Conservation (phyloP, 2,329 filamentous ascomycete genomes). For the Colletotrichum sp. region DNA sequence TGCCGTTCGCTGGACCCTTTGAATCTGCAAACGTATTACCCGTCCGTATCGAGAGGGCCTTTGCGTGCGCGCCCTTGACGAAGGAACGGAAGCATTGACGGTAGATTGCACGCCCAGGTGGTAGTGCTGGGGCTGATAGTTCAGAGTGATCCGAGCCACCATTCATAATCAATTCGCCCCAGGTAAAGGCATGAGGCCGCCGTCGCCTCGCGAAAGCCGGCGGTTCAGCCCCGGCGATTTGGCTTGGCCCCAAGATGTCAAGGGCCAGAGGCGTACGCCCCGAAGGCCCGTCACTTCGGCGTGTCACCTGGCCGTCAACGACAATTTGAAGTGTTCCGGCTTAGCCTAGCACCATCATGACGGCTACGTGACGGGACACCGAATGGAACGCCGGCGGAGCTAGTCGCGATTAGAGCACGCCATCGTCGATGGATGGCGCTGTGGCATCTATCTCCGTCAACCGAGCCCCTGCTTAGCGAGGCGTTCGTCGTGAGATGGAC, state of each 20-base stretch:
- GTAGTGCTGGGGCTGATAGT: not conserved
- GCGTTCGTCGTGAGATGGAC: constrained; percentile 11
- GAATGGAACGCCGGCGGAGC: not conserved
- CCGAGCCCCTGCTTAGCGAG: not conserved
- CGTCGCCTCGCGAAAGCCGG: not conserved
- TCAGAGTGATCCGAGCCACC: not conserved
- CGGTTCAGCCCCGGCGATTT: not conserved
- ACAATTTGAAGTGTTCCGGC: not conserved
- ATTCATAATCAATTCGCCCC: not conserved
- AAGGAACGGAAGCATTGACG: constrained; percentile 2
- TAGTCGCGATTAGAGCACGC: not conserved
- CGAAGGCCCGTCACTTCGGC: not conserved
- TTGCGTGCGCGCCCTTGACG: not conserved
- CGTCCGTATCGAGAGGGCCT: not conserved
- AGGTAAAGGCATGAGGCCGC: constrained; percentile 3
- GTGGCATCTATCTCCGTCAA: not conserved
- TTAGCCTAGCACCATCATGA: not conserved
- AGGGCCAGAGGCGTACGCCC: not conserved
- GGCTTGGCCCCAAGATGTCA: not conserved
- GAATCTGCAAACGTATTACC: not conserved
- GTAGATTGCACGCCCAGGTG: not conserved
- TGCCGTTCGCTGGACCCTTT: constrained; percentile 3
- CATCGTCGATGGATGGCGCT: not conserved
- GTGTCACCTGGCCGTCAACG: not conserved
- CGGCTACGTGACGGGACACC: not conserved